Evolutionary conservation across 2,329 filamentous ascomycete species (phyloP), one percentile per base, ranked within the genome.

Genomic region (Aspergillus uvarum): DNA sequence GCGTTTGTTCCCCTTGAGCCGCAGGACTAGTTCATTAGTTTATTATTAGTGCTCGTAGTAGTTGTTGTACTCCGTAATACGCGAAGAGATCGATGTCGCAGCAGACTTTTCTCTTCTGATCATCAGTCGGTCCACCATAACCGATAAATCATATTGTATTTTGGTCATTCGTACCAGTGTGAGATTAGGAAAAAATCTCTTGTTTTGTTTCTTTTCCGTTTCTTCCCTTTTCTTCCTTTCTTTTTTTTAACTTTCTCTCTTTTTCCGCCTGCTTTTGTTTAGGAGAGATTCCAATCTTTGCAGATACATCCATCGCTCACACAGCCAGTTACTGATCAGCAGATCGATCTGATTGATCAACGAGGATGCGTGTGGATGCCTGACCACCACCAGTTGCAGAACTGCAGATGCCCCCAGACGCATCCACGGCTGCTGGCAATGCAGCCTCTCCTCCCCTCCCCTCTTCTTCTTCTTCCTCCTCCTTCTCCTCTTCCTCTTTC

Each of bases 351-450:
- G 63, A 62, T 50, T 56, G 52, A 48, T 57, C 51, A 60, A 62
- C 60, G 56, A 60, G 26, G 56, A 56, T 63, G 59, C 58, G 48
- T 55, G 59, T 65, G 62, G 62, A 62, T 64, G 63, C 63, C 63
- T 65, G 63, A 65, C 63, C 63, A 61, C 50, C 55, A 35, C 32
- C 32, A 19, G 44, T 29, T 47, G 52, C 29, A 38, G 29, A 51
- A 51, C 54, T 65, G 63, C 63, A 64, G 59, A 65, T 62, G 63
- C 59, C 61, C 58, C 62, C 58, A 42, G 59, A 63, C 59, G 56
- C 59, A 61, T n/a, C 42, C 50, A 60, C 47, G 60, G 63, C 56
- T 55, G 60, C 52, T 65, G 63, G 63, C 62, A 57, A 55, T 55
- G 53, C 53, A 55, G 53, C 53, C 53, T 47, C 24, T 29, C 38